These are phyloP conservation scores for Stemphylium beticola DNA, from an alignment of 2,329 filamentous ascomycete species.

Conservation along the genomic window DNA sequence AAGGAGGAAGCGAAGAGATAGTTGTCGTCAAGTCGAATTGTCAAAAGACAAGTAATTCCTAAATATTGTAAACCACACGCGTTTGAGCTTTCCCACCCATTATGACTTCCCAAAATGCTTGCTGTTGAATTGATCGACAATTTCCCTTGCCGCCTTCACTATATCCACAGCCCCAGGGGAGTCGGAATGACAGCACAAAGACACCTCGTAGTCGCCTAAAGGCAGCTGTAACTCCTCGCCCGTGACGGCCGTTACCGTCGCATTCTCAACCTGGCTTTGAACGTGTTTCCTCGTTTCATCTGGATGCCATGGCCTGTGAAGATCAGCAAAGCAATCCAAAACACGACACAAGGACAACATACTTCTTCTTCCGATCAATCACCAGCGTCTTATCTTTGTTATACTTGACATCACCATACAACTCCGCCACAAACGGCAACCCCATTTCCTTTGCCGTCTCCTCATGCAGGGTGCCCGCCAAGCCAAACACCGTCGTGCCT, in stretches of 20 bases:
- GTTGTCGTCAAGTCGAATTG: no score
- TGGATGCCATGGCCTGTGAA: constrained; percentile 48
- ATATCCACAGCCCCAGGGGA: constrained; percentile 54
- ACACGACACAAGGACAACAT: constrained; percentile 3
- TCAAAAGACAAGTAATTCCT: no score
- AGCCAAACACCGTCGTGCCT: constrained; percentile 60
- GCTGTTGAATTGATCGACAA: constrained; percentile 51
- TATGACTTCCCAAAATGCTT: constrained; percentile 22
- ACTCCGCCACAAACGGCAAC: constrained; percentile 60
- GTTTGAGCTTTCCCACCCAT: no score
- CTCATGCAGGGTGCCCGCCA: constrained; percentile 62
- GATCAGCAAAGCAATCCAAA: not conserved
- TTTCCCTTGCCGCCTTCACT: constrained; percentile 51
- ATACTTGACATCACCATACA: constrained; percentile 65
- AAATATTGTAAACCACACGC: no score
- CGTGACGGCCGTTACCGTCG: constrained; percentile 50
- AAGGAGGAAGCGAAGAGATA: no score
- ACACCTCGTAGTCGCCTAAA: constrained; percentile 51
- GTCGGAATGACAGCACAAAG: constrained; percentile 55
- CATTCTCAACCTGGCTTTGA: constrained; percentile 49
- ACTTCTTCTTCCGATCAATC: constrained; percentile 66
- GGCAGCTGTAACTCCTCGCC: constrained; percentile 52
- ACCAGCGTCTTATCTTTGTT: constrained; percentile 58
- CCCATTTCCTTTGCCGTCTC: constrained; percentile 60
- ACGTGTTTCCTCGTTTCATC: constrained; percentile 53